Evolutionary conservation across 2,329 filamentous ascomycete genomes (phyloP).

Genomic region (Lecanicillium sp.): DNA sequence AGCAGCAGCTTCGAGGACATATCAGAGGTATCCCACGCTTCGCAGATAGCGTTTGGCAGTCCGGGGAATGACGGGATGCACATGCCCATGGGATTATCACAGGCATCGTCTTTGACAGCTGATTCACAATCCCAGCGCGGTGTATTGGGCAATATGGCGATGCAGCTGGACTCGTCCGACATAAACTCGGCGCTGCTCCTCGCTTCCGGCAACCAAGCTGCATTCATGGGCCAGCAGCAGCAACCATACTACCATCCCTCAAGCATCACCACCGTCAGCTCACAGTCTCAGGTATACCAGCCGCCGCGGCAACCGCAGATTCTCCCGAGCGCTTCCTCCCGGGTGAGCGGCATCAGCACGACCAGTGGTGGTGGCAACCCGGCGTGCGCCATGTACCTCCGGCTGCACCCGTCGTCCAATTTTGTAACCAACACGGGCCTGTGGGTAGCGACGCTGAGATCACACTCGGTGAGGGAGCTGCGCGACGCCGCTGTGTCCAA

Average conservation of each 20-base stretch:
- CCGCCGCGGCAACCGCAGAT: constrained; percentile 19
- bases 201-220: constrained; percentile 30
- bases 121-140: constrained; percentile 17
- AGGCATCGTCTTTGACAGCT: constrained; percentile 18
- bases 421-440: constrained; percentile 44
- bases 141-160: constrained; percentile 21
- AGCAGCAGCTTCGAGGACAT: constrained; percentile 20
- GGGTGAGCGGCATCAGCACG: constrained; percentile 17
- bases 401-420: constrained; percentile 59
- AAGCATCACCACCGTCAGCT: neutral
- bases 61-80: constrained; percentile 19
- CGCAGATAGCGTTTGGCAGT: constrained; percentile 22
- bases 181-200: constrained; percentile 33
- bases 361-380: neutral
- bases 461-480: constrained; percentile 55
- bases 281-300: constrained; percentile 1
- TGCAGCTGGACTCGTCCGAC: constrained; percentile 31
- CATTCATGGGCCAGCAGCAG: constrained; percentile 29
- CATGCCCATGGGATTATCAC: constrained; percentile 19
- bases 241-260: constrained; percentile 22
- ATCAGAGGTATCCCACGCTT: constrained; percentile 19
- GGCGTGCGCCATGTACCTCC: constrained; percentile 58
- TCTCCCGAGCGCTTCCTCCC: constrained; percentile 20
- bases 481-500: constrained; percentile 55
- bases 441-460: constrained; percentile 61